phyloP scores from a whole-genome alignment of 2,329 filamentous ascomycete genomes.

The Hymenoscyphus fraxineus region DNA sequence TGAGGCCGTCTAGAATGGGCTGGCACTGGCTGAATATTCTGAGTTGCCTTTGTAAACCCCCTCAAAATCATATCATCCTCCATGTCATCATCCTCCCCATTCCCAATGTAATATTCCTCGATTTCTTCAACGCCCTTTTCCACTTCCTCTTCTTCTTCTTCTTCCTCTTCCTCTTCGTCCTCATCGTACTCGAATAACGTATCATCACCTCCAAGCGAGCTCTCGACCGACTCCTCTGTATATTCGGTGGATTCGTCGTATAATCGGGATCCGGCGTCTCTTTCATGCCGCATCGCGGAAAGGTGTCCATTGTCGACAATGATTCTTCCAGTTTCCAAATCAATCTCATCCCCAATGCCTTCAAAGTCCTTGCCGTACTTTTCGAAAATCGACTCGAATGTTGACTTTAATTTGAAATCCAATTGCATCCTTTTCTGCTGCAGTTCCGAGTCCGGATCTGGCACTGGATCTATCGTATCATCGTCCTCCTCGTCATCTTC shows the following conservation, averaged over 20 bases:
- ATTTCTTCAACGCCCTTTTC: constrained; percentile 16
- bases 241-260: constrained; percentile 19
- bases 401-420: constrained; percentile 72
- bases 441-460: constrained; percentile 54
- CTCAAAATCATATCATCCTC: constrained; percentile 35
- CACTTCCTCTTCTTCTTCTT: constrained; percentile 31
- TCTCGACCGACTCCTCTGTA: constrained; percentile 21
- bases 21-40: constrained; percentile 20
- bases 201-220: constrained; percentile 18
- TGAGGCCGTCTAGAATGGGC: constrained; percentile 5
- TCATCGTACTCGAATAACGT: constrained; percentile 26
- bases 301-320: constrained; percentile 92
- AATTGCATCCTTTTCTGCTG: constrained; percentile 57
- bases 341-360: constrained; percentile 83
- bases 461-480: constrained; percentile 24
- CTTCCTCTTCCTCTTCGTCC: constrained; percentile 31
- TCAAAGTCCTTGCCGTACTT: constrained; percentile 85
- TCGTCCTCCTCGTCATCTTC: constrained; percentile 16
- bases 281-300: constrained; percentile 55
- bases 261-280: constrained; percentile 41
- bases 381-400: constrained; percentile 82
- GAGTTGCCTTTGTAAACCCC: constrained; percentile 28
- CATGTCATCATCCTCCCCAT: constrained; percentile 28
- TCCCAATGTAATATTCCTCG: constrained; percentile 24
- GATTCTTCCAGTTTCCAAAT: constrained; percentile 74